A percentile compares a stretch with the other conserved stretches of the same genome.
These are phyloP conservation scores for Beauveria pseudobassiana DNA, from an alignment of 2,329 filamentous ascomycete species.

Conservation along the genomic window DNA sequence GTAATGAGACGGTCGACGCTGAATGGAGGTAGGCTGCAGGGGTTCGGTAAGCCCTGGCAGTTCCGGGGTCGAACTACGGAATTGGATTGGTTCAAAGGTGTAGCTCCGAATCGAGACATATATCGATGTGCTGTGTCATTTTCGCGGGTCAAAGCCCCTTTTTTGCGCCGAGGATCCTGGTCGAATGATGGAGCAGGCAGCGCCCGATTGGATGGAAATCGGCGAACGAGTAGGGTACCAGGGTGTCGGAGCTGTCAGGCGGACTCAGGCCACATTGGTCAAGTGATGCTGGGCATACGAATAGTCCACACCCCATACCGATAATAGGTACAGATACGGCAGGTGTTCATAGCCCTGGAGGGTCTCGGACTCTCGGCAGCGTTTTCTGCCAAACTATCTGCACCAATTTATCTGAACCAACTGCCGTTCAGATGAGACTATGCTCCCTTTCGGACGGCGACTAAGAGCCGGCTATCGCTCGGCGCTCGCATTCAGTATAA, in stretches of 20 bases:
- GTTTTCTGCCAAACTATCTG: background rate
- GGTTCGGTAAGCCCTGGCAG: background rate
- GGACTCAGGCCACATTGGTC: background rate
- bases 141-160: background rate
- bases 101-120: background rate
- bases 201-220: background rate
- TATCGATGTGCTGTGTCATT: background rate
- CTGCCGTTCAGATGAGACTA: background rate
- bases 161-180: background rate
- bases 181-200: background rate
- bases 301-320: background rate
- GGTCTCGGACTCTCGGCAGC: background rate
- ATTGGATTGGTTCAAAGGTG: background rate
- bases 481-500: background rate
- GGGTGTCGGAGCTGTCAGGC: background rate
- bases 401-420: background rate
- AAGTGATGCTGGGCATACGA: background rate
- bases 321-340: background rate
- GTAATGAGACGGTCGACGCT: background rate
- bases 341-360: background rate
- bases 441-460: background rate
- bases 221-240: background rate
- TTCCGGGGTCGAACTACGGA: background rate
- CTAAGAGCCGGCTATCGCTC: constrained; percentile 1
- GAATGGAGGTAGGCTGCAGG: background rate